Evolutionary conservation across 768 basidiomycete genomes (phyloP), one percentile per base, ranked within the genome.

Genomic region (Termitomyces sp.): DNA sequence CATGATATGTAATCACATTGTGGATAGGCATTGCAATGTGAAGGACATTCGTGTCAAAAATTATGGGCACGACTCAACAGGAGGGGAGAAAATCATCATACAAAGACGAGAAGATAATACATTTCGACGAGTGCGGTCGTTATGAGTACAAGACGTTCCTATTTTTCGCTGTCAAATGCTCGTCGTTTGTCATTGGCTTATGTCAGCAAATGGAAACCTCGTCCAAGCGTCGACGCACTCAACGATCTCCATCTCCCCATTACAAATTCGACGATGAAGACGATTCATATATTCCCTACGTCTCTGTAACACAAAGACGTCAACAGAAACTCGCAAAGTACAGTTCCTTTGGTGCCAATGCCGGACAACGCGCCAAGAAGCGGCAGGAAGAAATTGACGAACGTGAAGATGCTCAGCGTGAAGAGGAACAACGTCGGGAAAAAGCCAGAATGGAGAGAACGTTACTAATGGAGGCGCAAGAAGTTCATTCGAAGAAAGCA

Each of bases 381-480:
- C 64, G 77, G 5, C 71, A 83, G 56, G 85, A 89, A 51, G 87
- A 87, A 24, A 62, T 80, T 28, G 85, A 90, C 55, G 87, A 87
- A 64, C 77, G 75, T 37, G 83, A 87, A 64, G 90, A 90, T 64
- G 84, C 78, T 38, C 85, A 89, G 58, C 80, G 83, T 47, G 92
- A 93, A 62, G 90, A 93, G 64, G 90, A 95, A 66, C 68, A 74
- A 51, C 75, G 77, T 34, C 80, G 80, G 61, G 93, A 96, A 67
- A 85, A 80, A 64, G 81, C 83, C 19, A 72, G 95, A 58, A 88
- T 85, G 68, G 93, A 95, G 72, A 74, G 93, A 62, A 97, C 94
- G 0, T 71, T 99, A 46, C 72, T 99, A 48, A 69, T 93, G 64
- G 94, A 97, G 68, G 97, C 97, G 1, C 93, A 98, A 70, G 96